A percentile compares a stretch with the other conserved stretches of the same genome.
phyloP scores from a whole-genome alignment of 768 basidiomycete species.

The Trichaptum fuscoviolaceum region DNA sequence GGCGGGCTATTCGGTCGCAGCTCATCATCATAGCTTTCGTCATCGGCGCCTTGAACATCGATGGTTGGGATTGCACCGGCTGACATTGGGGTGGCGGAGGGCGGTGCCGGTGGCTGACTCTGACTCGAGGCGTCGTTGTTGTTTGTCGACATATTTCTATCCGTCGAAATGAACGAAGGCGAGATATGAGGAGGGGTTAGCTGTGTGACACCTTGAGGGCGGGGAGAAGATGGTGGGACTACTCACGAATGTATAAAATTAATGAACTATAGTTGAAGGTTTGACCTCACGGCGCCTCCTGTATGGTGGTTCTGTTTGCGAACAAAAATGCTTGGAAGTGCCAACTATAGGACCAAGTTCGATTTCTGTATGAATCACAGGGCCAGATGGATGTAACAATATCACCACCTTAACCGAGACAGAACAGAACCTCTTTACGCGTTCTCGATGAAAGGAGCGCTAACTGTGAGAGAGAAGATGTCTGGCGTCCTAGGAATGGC shows the following conservation, averaged over 20 bases:
- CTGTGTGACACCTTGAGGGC: neutral
- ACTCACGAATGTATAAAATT: neutral
- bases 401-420: neutral
- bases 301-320: neutral
- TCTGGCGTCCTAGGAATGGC: neutral
- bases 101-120: neutral
- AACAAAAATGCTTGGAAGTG: neutral
- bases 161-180: neutral
- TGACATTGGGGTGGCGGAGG: neutral
- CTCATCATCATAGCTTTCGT: neutral
- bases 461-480: neutral
- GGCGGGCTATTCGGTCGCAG: neutral
- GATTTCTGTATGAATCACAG: neutral
- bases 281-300: neutral
- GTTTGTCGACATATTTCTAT: neutral
- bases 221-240: neutral
- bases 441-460: neutral
- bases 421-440: neutral
- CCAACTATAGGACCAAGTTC: neutral
- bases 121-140: neutral
- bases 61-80: neutral
- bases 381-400: neutral
- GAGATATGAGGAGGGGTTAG: neutral
- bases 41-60: neutral
- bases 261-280: neutral